phyloP scores from a whole-genome alignment of 2,329 filamentous ascomycete genomes.

The Alternaria hordeiaustralica region DNA sequence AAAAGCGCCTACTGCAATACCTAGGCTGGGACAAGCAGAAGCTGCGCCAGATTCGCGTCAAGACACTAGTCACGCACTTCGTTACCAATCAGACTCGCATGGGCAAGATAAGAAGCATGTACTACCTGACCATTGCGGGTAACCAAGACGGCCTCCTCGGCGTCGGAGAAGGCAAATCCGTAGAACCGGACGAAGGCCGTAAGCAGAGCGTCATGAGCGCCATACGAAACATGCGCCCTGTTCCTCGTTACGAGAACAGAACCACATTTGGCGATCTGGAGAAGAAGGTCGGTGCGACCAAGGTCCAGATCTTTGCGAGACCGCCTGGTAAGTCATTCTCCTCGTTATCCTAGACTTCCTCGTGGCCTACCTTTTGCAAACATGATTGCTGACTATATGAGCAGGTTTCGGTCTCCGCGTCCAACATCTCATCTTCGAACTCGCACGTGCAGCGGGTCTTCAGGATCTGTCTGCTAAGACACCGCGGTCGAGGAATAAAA shows the following conservation, averaged over 20 bases:
- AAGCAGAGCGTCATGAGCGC: slow-evolving; percentile 80
- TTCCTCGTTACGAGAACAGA: slow-evolving; percentile 86
- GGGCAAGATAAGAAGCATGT: slow-evolving; percentile 84
- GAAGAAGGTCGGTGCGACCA: slow-evolving; percentile 83
- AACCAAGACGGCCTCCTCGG: slow-evolving; percentile 87
- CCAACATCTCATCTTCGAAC: slow-evolving; percentile 91
- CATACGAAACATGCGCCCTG: slow-evolving; percentile 91
- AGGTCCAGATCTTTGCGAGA: slow-evolving; percentile 80
- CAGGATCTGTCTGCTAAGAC: slow-evolving; percentile 84
- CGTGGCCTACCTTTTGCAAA: not conserved
- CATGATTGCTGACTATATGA: not conserved
- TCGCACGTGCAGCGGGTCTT: slow-evolving; percentile 86
- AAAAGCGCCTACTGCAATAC: slow-evolving; percentile 62
- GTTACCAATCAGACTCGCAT: slow-evolving; percentile 95
- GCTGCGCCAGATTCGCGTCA: slow-evolving; percentile 65
- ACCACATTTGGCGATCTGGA: slow-evolving; percentile 88
- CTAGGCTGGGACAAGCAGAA: slow-evolving; percentile 60
- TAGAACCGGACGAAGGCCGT: slow-evolving; percentile 71
- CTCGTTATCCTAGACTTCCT: not conserved
- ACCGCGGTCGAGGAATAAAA: slow-evolving; percentile 86
- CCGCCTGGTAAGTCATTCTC: slow-evolving; percentile 76
- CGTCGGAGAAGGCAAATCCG: slow-evolving; percentile 87
- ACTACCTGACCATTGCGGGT: slow-evolving; percentile 81
- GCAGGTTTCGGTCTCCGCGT: slow-evolving; percentile 92
- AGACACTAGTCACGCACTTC: slow-evolving; percentile 73